Evolutionary conservation across 768 basidiomycete species (phyloP).

Genomic region (Boletus rufocinnamomeus): DNA sequence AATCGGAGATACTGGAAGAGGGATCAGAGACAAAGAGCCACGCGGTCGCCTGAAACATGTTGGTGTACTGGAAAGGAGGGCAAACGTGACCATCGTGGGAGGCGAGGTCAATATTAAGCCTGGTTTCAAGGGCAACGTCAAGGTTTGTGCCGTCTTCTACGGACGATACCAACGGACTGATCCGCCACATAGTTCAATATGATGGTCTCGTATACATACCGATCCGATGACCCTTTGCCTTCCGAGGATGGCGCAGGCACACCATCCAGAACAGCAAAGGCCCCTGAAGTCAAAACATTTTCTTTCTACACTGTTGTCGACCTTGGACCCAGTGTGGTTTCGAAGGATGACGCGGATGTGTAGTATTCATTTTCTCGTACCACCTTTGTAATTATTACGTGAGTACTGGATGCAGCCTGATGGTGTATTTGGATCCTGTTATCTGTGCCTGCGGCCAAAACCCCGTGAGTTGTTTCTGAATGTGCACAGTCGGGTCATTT

Average conservation of each 20-base stretch:
- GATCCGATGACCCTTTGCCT: conserved; percentile 80
- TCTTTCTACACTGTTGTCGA: conserved; percentile 86
- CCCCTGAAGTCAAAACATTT: conserved; percentile 82
- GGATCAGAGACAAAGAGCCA: conserved; percentile 47
- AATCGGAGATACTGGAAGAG: conserved; percentile 37
- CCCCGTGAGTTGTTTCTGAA: neutral
- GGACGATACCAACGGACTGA: conserved; percentile 2
- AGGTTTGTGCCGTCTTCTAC: conserved; percentile 50
- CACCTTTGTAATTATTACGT: neutral
- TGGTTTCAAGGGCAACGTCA: conserved; percentile 74
- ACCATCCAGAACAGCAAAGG: conserved; percentile 48
- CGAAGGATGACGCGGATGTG: conserved; percentile 49
- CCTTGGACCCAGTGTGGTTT: conserved; percentile 68
- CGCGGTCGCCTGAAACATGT: conserved; percentile 57
- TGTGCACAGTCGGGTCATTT: neutral
- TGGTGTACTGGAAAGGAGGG: conserved; percentile 84
- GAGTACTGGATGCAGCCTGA: neutral
- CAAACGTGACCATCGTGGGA: conserved; percentile 85
- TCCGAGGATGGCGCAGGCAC: conserved; percentile 59
- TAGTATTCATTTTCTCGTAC: conserved; percentile 7
- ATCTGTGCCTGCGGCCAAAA: neutral
- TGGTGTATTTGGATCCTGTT: conserved; percentile 1
- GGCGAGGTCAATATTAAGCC: conserved; percentile 87
- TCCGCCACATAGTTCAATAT: conserved; percentile 76
- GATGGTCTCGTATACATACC: conserved; percentile 92